Evolutionary conservation across 129 eudicot genomes (phyloP).

Genomic region (Oenanthe sinensis): DNA sequence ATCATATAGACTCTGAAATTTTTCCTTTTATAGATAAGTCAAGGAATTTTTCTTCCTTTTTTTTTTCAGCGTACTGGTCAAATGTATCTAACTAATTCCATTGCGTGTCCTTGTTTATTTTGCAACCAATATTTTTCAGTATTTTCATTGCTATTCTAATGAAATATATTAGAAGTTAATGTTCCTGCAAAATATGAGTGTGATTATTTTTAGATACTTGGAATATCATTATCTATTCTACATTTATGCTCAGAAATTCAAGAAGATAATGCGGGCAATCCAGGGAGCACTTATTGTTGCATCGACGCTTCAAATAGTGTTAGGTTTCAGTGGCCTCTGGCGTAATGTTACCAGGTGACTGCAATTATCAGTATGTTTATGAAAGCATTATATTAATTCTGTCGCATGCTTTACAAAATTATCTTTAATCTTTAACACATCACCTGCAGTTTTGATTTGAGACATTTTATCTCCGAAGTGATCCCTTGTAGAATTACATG

Average conservation of each 20-base stretch:
- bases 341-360: slow-evolving; percentile 68
- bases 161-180: neutral
- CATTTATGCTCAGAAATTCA: slow-evolving; percentile 53
- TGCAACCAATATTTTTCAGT: neutral
- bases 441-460: neutral
- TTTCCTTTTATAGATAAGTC: neutral
- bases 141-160: neutral
- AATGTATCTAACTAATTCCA: neutral
- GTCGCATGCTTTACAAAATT: neutral
- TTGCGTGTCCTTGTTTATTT: neutral
- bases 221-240: neutral
- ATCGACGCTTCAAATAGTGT: slow-evolving; percentile 68
- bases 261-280: slow-evolving; percentile 73
- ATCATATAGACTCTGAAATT: neutral
- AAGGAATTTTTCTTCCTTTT: neutral
- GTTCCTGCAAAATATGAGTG: neutral
- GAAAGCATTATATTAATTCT: neutral
- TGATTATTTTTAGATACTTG: neutral
- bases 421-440: neutral
- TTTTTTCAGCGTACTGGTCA: neutral
- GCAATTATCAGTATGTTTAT: neutral
- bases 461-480: neutral
- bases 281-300: slow-evolving; percentile 90
- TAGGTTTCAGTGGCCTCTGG: slow-evolving; percentile 97
- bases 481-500: neutral